Evolutionary conservation across 2,329 filamentous ascomycete species (phyloP).

Genomic region (Alternaria brassicae): DNA sequence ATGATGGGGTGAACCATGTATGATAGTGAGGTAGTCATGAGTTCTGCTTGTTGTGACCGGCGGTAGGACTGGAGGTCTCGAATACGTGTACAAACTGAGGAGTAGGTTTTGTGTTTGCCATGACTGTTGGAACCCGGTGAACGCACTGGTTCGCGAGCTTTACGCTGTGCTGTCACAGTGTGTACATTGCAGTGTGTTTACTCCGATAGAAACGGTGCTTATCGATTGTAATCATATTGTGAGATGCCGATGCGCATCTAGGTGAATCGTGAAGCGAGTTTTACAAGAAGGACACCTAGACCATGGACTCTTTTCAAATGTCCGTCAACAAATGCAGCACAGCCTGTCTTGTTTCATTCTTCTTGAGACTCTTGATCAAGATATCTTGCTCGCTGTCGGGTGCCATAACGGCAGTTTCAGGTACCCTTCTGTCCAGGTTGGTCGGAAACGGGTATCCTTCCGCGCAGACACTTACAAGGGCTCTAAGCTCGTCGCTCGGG

Average conservation of each 20-base stretch:
- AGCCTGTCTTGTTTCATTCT: conserved; percentile 50
- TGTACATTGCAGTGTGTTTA: neutral
- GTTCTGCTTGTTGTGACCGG: neutral
- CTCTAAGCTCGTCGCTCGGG: conserved; percentile 53
- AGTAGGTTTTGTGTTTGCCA: neutral
- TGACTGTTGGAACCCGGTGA: neutral
- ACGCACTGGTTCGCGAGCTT: neutral
- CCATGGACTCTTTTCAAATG: conserved; percentile 47
- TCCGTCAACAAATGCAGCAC: conserved; percentile 53
- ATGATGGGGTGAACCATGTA: neutral
- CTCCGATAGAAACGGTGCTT: neutral
- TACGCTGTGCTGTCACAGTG: neutral
- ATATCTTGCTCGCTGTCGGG: conserved; percentile 66
- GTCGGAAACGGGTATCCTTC: conserved; percentile 68
- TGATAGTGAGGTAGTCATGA: neutral
- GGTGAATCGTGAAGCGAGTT: neutral
- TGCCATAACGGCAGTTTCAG: conserved; percentile 65
- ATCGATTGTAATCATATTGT: neutral
- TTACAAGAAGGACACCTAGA: neutral
- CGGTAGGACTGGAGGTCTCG: neutral
- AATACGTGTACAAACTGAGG: neutral
- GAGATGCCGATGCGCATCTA: neutral
- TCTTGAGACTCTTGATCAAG: conserved; percentile 54
- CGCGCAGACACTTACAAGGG: conserved; percentile 60
- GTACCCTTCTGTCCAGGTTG: conserved; percentile 65